Conservation (phyloP, 768 basidiomycete genomes). For the Mrakia blollopis region DNA sequence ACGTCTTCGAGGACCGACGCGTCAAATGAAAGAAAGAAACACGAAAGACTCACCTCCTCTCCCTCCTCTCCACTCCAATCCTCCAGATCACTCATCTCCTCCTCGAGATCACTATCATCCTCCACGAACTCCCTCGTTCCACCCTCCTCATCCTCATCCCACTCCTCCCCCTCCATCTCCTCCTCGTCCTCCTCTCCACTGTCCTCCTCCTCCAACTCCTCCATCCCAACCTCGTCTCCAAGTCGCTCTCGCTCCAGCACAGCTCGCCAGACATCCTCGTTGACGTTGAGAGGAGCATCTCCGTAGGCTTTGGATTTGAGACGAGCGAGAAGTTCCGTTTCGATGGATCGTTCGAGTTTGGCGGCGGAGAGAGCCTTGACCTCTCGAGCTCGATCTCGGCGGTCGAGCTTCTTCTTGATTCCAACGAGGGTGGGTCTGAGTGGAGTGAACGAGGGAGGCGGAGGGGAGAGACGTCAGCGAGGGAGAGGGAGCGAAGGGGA, state of each 20-base stretch:
- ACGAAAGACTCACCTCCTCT: conserved; percentile 38
- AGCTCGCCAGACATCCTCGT: conserved; percentile 91
- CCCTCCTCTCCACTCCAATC: conserved; percentile 44
- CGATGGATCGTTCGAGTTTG: conserved; percentile 87
- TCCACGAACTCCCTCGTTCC: conserved; percentile 46
- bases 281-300: conserved; percentile 94
- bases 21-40: background rate
- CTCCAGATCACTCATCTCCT: conserved; percentile 59
- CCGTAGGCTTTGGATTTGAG: conserved; percentile 96
- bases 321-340: conserved; percentile 92
- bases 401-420: conserved; percentile 93
- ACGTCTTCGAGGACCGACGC: conserved; percentile 18
- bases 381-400: conserved; percentile 85
- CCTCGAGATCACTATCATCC: conserved; percentile 47
- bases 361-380: conserved; percentile 94
- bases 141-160: conserved; percentile 50
- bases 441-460: background rate
- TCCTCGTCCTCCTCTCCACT: conserved; percentile 38
- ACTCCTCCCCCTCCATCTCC: conserved; percentile 47
- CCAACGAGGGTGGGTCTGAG: conserved; percentile 83
- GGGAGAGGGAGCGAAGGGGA: background rate
- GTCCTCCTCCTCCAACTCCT: conserved; percentile 41
- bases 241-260: conserved; percentile 70
- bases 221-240: conserved; percentile 39
- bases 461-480: too few relatives aligned